phyloP scores from a whole-genome alignment of 768 basidiomycete species.

The Cystobasidium ongulense region DNA sequence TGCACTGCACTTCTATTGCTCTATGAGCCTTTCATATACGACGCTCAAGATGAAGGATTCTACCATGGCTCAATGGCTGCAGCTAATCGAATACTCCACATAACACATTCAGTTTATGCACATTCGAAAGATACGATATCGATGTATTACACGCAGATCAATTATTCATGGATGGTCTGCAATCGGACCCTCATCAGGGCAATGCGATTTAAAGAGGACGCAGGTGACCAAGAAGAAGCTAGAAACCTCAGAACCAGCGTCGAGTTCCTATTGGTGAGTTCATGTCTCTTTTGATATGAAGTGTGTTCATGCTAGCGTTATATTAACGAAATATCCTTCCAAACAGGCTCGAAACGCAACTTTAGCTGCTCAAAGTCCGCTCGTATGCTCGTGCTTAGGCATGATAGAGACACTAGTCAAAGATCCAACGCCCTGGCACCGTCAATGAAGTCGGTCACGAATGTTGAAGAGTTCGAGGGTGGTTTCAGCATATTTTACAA shows the following conservation, averaged over 20 bases:
- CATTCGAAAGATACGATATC: constrained; percentile 10
- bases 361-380: constrained; percentile 7
- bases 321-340: not conserved
- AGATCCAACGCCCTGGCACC: constrained; percentile 20
- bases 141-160: constrained; percentile 17
- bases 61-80: not conserved
- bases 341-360: constrained; percentile 6
- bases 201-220: constrained; percentile 17
- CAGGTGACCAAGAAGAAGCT: not conserved
- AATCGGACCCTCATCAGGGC: constrained; percentile 18
- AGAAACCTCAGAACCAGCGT: not conserved
- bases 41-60: constrained; percentile 7
- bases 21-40: constrained; percentile 14
- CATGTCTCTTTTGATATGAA: not conserved
- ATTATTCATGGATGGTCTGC: constrained; percentile 21
- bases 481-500: too few relatives aligned
- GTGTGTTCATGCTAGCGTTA: not conserved
- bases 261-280: constrained; percentile 11
- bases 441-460: not conserved
- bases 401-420: constrained; percentile 18
- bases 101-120: not conserved
- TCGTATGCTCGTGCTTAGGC: constrained; percentile 3
- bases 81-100: not conserved
- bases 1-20: constrained; percentile 17
- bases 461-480: not conserved